Conservation (phyloP, 2,329 filamentous ascomycete genomes). For the Beauveria sp. region DNA sequence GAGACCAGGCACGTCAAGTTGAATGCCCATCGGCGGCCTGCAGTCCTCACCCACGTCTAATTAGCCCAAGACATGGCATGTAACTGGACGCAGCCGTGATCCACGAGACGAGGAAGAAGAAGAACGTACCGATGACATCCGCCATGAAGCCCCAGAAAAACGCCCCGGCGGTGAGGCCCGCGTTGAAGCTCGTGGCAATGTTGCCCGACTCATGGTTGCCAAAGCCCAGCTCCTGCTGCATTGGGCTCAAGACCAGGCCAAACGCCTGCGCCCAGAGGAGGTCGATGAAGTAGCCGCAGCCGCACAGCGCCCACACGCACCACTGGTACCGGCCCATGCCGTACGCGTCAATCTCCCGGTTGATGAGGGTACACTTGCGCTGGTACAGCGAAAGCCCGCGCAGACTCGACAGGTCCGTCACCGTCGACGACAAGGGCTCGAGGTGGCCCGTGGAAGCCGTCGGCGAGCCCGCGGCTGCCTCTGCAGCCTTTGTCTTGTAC, state of each 20-base stretch:
- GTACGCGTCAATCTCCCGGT: conserved; percentile 40
- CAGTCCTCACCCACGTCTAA: neutral
- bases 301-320: conserved; percentile 44
- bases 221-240: conserved; percentile 51
- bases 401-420: conserved; percentile 13
- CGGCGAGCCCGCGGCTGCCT: neutral
- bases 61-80: neutral
- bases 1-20: conserved; percentile 50
- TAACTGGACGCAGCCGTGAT: too few relatives aligned
- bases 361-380: conserved; percentile 28
- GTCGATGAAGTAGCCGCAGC: conserved; percentile 48
- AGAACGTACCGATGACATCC: conserved; percentile 34
- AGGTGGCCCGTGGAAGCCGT: neutral
- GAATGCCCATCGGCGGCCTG: conserved; percentile 46
- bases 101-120: too few relatives aligned
- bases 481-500: neutral
- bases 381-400: conserved; percentile 24
- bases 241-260: conserved; percentile 43
- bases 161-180: conserved; percentile 47
- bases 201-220: conserved; percentile 30
- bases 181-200: conserved; percentile 46
- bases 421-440: neutral
- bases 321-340: conserved; percentile 48
- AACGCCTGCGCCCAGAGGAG: conserved; percentile 52
- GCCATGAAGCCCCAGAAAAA: conserved; percentile 49